Conservation (phyloP, 2,329 filamentous ascomycete species). For the Cytospora mali region DNA sequence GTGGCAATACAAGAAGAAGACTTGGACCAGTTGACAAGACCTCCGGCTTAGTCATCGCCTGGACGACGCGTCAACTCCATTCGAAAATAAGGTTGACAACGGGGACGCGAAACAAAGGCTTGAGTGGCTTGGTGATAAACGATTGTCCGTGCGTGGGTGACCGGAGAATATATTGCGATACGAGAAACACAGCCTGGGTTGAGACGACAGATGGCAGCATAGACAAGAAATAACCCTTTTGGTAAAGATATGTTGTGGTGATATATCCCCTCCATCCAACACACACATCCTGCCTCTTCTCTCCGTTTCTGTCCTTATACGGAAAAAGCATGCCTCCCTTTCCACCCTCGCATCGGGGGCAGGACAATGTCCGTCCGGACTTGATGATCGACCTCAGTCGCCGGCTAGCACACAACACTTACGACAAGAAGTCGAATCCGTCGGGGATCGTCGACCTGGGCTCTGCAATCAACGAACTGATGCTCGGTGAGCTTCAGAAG, state of each 20-base stretch:
- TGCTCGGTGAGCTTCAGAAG: conserved; percentile 21
- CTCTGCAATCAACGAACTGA: conserved; percentile 21
- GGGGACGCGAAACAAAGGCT: no score
- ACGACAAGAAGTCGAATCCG: conserved; percentile 21
- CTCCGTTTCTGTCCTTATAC: not conserved
- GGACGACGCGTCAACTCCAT: not conserved
- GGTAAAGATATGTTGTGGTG: no score
- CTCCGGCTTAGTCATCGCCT: not conserved
- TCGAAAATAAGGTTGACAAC: no score
- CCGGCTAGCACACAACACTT: conserved; percentile 17
- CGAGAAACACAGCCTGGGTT: no score
- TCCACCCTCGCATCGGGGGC: conserved; percentile 22
- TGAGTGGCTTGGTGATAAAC: no score
- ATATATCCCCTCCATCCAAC: not conserved
- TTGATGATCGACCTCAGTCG: conserved; percentile 26
- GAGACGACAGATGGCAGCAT: no score
- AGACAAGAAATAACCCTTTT: no score
- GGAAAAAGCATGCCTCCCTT: conserved; percentile 15
- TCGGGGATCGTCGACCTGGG: conserved; percentile 24
- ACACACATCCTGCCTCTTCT: not conserved
- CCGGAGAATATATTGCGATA: no score
- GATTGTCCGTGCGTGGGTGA: no score
- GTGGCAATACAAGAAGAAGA: not conserved
- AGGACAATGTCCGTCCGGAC: conserved; percentile 22
- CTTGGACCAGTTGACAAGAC: not conserved